Conservation (phyloP, 2,329 filamentous ascomycete species). For the Aspergillus novoparasiticus region DNA sequence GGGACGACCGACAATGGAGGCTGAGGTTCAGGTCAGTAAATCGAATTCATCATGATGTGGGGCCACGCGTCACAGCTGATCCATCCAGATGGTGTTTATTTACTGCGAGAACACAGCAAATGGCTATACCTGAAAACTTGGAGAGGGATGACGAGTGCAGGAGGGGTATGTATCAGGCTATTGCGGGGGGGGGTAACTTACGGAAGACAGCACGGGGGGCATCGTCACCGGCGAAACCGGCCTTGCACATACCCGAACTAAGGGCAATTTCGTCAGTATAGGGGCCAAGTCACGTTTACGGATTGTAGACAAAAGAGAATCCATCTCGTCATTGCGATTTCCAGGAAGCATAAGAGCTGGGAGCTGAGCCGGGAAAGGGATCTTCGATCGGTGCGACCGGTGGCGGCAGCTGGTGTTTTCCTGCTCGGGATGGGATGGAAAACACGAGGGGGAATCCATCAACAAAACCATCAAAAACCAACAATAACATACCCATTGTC, state of each 20-base stretch:
- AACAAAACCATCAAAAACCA: slow-evolving; percentile 16
- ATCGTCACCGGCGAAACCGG: slow-evolving; percentile 99
- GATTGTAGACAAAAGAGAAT: not conserved
- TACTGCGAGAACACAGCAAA: not conserved
- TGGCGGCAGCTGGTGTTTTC: slow-evolving; percentile 12
- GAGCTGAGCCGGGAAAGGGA: not conserved
- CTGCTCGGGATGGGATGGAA: slow-evolving; percentile 8
- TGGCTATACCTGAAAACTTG: not conserved
- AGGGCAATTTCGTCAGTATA: slow-evolving; percentile 18
- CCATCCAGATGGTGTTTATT: not conserved
- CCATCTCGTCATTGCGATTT: slow-evolving; percentile 1
- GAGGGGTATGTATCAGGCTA: slow-evolving; percentile 15
- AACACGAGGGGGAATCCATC: slow-evolving; percentile 5
- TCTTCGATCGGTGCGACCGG: slow-evolving; percentile 13
- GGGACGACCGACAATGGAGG: slow-evolving; percentile 98
- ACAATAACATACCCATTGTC: slow-evolving; percentile 96
- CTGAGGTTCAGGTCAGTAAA: slow-evolving; percentile 52
- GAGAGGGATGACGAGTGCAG: slow-evolving; percentile 9
- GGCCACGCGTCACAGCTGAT: not conserved
- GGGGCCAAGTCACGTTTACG: not conserved
- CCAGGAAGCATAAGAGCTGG: not conserved
- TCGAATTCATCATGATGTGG: not conserved
- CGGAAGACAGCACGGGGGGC: slow-evolving; percentile 99
- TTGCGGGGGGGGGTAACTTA: slow-evolving; percentile 65
- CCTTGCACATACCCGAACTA: slow-evolving; percentile 99